Conservation (phyloP, 805 yeast genomes). For the Metschnikowia reukaufii region DNA sequence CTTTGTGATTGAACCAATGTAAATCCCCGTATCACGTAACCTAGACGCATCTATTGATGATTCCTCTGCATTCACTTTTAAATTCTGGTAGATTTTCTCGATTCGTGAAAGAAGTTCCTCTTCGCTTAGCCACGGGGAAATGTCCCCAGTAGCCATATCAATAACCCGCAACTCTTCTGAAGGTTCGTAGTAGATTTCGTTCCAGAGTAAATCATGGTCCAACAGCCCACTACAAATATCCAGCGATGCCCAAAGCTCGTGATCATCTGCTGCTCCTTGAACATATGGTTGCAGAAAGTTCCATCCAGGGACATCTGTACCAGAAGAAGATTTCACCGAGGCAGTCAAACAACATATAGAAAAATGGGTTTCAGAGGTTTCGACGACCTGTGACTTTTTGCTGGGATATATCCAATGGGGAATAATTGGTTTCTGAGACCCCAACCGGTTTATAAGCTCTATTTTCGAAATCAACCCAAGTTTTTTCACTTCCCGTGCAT, state of each 20-base stretch:
- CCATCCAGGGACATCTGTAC: slow-evolving; percentile 13
- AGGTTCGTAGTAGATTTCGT: slow-evolving; percentile 17
- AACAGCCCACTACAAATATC: slow-evolving; percentile 46
- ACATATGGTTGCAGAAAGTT: slow-evolving; percentile 48
- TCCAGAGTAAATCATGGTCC: slow-evolving; percentile 60
- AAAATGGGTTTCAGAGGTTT: slow-evolving; percentile 1
- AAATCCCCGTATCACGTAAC: slow-evolving; percentile 27
- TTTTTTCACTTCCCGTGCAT: slow-evolving; percentile 45
- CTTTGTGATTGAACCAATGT: slow-evolving; percentile 26
- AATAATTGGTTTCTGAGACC: slow-evolving; percentile 47
- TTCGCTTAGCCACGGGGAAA: slow-evolving; percentile 25
- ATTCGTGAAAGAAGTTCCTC: slow-evolving; percentile 23
- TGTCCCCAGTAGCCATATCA: slow-evolving; percentile 24
- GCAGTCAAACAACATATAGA: slow-evolving; percentile 19
- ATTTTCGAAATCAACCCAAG: slow-evolving; percentile 41
- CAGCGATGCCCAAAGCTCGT: slow-evolving; percentile 69
- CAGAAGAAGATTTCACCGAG: slow-evolving; percentile 9
- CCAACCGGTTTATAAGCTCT: slow-evolving; percentile 29
- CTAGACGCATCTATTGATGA: slow-evolving; percentile 13
- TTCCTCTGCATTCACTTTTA: not conserved
- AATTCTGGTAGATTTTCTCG: slow-evolving; percentile 13
- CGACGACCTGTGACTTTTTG: slow-evolving; percentile 5
- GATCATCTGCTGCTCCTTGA: slow-evolving; percentile 95
- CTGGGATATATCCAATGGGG: slow-evolving; percentile 75
- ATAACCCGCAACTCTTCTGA: slow-evolving; percentile 18